Conservation (phyloP, 2,329 filamentous ascomycete species). For the Leptodontidium sp. region DNA sequence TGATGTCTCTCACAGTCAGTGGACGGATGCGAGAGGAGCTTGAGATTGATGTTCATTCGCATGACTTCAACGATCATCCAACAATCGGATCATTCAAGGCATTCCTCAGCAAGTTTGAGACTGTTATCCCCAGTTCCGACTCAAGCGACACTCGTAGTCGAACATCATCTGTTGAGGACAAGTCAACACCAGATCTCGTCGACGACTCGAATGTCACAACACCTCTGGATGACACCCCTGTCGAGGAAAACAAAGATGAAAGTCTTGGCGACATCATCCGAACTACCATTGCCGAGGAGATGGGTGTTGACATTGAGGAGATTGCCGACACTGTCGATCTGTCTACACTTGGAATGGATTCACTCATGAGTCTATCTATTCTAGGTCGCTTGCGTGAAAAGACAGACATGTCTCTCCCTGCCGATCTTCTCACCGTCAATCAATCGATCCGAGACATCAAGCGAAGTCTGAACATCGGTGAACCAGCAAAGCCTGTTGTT, state of each 20-base stretch:
- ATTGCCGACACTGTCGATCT: slow-evolving; percentile 62
- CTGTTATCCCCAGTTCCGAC: slow-evolving; percentile 25
- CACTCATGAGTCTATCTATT: slow-evolving; percentile 64
- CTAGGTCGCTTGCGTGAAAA: slow-evolving; percentile 62
- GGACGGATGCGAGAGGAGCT: slow-evolving; percentile 66
- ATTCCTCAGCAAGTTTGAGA: slow-evolving; percentile 53
- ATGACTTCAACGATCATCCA: slow-evolving; percentile 52
- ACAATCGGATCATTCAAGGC: slow-evolving; percentile 62
- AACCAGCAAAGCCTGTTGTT: slow-evolving; percentile 34
- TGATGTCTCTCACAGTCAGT: slow-evolving; percentile 66
- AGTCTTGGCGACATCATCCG: slow-evolving; percentile 63
- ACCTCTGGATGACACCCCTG: slow-evolving; percentile 55
- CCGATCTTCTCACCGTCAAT: slow-evolving; percentile 39
- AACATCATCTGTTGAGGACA: slow-evolving; percentile 22
- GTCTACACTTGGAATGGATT: slow-evolving; percentile 66
- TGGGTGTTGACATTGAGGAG: slow-evolving; percentile 74
- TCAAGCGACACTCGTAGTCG: slow-evolving; percentile 24
- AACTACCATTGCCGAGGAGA: slow-evolving; percentile 74
- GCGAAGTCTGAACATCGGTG: slow-evolving; percentile 31
- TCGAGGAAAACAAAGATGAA: slow-evolving; percentile 55
- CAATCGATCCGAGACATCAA: slow-evolving; percentile 45
- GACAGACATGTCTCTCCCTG: slow-evolving; percentile 61
- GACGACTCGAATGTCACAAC: slow-evolving; percentile 62
- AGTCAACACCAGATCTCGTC: slow-evolving; percentile 52
- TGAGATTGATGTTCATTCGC: slow-evolving; percentile 56